phyloP scores from a whole-genome alignment of 345 rosid genomes.

The Combretum micranthum region DNA sequence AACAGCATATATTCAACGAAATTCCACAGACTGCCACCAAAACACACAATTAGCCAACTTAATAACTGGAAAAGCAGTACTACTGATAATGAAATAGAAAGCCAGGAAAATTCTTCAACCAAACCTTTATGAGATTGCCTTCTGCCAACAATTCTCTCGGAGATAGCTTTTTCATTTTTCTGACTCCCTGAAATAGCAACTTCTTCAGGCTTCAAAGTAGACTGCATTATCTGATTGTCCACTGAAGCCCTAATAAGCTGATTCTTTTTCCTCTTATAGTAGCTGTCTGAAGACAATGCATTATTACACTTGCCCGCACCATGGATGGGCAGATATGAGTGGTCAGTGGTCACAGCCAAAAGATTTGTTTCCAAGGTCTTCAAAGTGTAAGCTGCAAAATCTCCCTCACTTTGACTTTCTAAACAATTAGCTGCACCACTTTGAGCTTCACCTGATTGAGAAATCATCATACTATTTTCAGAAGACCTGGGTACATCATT shows the following conservation, averaged over 20 bases:
- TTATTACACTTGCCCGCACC: constrained; percentile 26
- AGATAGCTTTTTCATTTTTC: constrained; percentile 25
- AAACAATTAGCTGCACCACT: constrained; percentile 26
- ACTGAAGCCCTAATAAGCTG: constrained; percentile 71
- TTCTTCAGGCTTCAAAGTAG: constrained; percentile 22
- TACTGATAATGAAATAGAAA: neutral
- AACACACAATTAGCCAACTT: too few relatives aligned
- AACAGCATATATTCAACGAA: too few relatives aligned
- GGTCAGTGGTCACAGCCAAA: constrained; percentile 66
- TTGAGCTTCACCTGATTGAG: constrained; percentile 30
- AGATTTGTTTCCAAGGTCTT: constrained; percentile 67
- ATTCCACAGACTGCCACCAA: too few relatives aligned
- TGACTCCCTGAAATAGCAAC: constrained; percentile 26
- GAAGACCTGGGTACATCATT: constrained; percentile 26
- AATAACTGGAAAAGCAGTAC: neutral
- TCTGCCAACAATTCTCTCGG: constrained; percentile 33
- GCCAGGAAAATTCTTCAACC: constrained; percentile 6
- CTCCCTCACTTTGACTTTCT: constrained; percentile 31
- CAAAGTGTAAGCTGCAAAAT: constrained; percentile 27
- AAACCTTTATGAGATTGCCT: constrained; percentile 42
- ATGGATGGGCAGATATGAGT: constrained; percentile 15
- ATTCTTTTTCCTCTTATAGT: constrained; percentile 74
- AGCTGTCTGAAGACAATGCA: constrained; percentile 43
- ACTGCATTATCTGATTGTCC: constrained; percentile 30
- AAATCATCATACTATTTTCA: constrained; percentile 28